A percentile compares a stretch with the other conserved stretches of the same genome.
Evolutionary conservation across 306 rosid species (phyloP).

Genomic region (Mimosa pudica): DNA sequence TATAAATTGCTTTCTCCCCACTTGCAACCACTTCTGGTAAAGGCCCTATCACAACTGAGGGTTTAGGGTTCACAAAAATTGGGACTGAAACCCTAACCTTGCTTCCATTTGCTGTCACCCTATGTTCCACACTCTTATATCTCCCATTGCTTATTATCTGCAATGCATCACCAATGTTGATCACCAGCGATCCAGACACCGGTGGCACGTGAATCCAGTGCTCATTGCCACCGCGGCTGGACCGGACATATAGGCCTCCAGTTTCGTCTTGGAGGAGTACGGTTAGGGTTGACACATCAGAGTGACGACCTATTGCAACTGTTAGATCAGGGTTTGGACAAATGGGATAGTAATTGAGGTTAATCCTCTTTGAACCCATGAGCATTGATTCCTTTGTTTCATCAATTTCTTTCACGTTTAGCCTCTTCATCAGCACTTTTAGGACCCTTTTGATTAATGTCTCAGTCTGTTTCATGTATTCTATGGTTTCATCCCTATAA

Average conservation of each 20-base stretch:
- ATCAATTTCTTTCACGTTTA: slow-evolving; percentile 47
- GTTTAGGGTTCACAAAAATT: slow-evolving; percentile 58
- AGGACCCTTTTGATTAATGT: slow-evolving; percentile 40
- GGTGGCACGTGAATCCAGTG: slow-evolving; percentile 61
- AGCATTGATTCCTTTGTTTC: slow-evolving; percentile 35
- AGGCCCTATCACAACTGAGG: slow-evolving; percentile 44
- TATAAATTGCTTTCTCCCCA: slow-evolving; percentile 51
- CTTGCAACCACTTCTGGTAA: slow-evolving; percentile 45
- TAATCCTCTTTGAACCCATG: slow-evolving; percentile 58
- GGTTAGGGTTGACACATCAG: slow-evolving; percentile 58
- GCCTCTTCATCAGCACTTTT: slow-evolving; percentile 44
- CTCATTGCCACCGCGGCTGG: background rate
- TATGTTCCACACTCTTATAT: slow-evolving; percentile 64
- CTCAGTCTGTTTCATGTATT: slow-evolving; percentile 53
- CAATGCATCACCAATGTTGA: slow-evolving; percentile 63
- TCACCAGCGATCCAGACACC: slow-evolving; percentile 48
- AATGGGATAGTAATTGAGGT: slow-evolving; percentile 59
- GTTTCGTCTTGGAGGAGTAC: slow-evolving; percentile 62
- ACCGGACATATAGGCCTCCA: slow-evolving; percentile 55
- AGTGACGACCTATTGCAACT: slow-evolving; percentile 59
- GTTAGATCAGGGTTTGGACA: slow-evolving; percentile 59
- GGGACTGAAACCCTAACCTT: slow-evolving; percentile 56
- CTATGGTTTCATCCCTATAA: slow-evolving; percentile 50
- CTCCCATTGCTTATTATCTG: slow-evolving; percentile 68
- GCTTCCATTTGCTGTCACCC: slow-evolving; percentile 51